These are phyloP conservation scores for Arxiozyma telluris DNA, from an alignment of 1,139 yeast genomes.

Conservation along the genomic window DNA sequence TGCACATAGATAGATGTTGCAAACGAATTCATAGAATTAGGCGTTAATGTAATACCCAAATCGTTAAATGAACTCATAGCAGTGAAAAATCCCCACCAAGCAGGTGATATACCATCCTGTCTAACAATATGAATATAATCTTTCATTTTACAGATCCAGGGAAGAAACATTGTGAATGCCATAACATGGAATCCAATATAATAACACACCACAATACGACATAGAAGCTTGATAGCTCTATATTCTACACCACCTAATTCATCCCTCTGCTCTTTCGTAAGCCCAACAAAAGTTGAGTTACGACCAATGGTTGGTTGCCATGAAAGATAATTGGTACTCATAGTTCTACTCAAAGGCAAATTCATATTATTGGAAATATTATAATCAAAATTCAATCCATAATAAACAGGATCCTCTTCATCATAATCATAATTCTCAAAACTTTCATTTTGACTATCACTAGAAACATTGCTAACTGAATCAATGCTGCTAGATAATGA, in stretches of 20 bases:
- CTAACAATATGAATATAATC: slow-evolving; percentile 39
- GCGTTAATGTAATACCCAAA: slow-evolving; percentile 71
- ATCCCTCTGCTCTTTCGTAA: slow-evolving; percentile 77
- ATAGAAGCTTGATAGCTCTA: slow-evolving; percentile 71
- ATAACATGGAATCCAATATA: slow-evolving; percentile 69
- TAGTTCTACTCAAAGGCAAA: slow-evolving; percentile 26
- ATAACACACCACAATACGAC: slow-evolving; percentile 55
- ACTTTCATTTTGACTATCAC: slow-evolving; percentile 1
- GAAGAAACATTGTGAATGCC: slow-evolving; percentile 48
- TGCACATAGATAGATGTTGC: slow-evolving; percentile 54
- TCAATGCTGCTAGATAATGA: slow-evolving; percentile 1
- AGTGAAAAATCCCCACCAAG: slow-evolving; percentile 92
- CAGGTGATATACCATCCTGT: slow-evolving; percentile 52
- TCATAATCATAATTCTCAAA: slow-evolving; percentile 1
- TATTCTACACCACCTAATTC: slow-evolving; percentile 97
- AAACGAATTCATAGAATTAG: slow-evolving; percentile 68
- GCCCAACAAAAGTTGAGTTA: slow-evolving; percentile 80
- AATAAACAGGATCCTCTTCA: slow-evolving; percentile 9
- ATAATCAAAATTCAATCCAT: slow-evolving; percentile 17
- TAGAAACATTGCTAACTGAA: background rate
- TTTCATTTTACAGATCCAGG: slow-evolving; percentile 48
- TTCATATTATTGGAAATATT: slow-evolving; percentile 8
- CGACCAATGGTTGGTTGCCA: slow-evolving; percentile 92
- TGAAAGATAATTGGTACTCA: slow-evolving; percentile 63
- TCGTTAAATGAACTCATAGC: slow-evolving; percentile 73